phyloP scores from a whole-genome alignment of 2,329 filamentous ascomycete genomes.

The Fusarium verrucosum region DNA sequence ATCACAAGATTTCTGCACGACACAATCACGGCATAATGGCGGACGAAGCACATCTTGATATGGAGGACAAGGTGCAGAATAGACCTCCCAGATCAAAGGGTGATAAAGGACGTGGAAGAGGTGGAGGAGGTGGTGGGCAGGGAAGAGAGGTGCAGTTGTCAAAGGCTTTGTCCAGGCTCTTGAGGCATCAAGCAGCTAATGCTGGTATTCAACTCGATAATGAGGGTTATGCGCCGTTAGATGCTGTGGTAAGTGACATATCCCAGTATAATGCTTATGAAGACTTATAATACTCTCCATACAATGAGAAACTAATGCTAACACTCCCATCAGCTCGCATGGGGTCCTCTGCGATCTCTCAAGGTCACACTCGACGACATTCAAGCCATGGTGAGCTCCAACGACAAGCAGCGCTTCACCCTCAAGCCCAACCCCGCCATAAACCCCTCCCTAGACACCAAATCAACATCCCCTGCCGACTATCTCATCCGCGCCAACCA shows the following conservation, averaged over 20 bases:
- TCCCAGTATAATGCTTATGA: background rate
- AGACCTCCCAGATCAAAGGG: constrained; percentile 32
- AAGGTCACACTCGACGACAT: constrained; percentile 81
- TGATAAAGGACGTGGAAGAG: constrained; percentile 38
- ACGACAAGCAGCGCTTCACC: constrained; percentile 91
- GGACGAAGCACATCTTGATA: constrained; percentile 23
- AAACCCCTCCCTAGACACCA: constrained; percentile 36
- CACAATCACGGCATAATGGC: constrained; percentile 29
- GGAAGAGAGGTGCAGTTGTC: constrained; percentile 61
- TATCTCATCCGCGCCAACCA: constrained; percentile 96
- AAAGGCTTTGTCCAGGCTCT: constrained; percentile 62
- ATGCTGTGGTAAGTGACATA: constrained; percentile 63
- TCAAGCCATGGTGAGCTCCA: constrained; percentile 71
- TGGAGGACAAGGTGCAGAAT: constrained; percentile 43
- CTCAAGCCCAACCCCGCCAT: constrained; percentile 66
- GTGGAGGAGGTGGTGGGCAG: constrained; percentile 45
- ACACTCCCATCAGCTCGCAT: constrained; percentile 56
- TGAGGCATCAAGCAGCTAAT: constrained; percentile 65
- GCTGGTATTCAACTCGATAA: constrained; percentile 66
- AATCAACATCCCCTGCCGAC: constrained; percentile 63
- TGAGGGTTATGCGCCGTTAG: constrained; percentile 67
- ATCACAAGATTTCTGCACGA: background rate
- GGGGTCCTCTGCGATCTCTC: constrained; percentile 70
- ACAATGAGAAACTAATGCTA: background rate
- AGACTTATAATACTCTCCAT: background rate